These are phyloP conservation scores for Solidago caesia DNA, from an alignment of 129 eudicot species.

Conservation along the genomic window DNA sequence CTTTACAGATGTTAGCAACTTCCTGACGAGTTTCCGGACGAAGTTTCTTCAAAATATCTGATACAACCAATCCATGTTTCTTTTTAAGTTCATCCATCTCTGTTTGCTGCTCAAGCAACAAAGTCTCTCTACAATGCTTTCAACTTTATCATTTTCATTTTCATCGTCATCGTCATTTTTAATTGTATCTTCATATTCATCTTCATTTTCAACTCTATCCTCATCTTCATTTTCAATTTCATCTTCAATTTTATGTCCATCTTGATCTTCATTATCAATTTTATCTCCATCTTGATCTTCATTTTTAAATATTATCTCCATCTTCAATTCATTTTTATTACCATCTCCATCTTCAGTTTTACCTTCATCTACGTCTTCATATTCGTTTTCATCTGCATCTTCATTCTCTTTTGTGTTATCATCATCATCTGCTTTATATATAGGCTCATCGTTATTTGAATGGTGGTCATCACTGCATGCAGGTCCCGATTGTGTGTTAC, in stretches of 20 bases:
- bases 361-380: background rate
- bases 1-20: conserved; percentile 48
- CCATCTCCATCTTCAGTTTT: background rate
- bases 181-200: background rate
- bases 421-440: background rate
- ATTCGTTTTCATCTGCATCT: background rate
- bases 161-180: conserved; percentile 15
- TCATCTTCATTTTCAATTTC: background rate
- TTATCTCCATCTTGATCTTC: conserved; percentile 32
- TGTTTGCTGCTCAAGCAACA: conserved; percentile 63
- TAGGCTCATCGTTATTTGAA: background rate
- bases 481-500: conserved; percentile 24
- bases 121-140: conserved; percentile 40
- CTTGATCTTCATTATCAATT: conserved; percentile 25
- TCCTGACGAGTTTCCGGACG: conserved; percentile 48
- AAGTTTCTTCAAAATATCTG: conserved; percentile 51
- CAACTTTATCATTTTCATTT: conserved; percentile 43
- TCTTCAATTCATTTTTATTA: background rate
- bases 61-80: conserved; percentile 59
- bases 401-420: background rate
- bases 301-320: background rate
- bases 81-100: conserved; percentile 69
- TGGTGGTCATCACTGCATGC: conserved; percentile 9
- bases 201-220: background rate
- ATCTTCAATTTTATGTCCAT: conserved; percentile 20